phyloP scores from a whole-genome alignment of 148 eudicot species.

The Heliamphora exappendiculata region DNA sequence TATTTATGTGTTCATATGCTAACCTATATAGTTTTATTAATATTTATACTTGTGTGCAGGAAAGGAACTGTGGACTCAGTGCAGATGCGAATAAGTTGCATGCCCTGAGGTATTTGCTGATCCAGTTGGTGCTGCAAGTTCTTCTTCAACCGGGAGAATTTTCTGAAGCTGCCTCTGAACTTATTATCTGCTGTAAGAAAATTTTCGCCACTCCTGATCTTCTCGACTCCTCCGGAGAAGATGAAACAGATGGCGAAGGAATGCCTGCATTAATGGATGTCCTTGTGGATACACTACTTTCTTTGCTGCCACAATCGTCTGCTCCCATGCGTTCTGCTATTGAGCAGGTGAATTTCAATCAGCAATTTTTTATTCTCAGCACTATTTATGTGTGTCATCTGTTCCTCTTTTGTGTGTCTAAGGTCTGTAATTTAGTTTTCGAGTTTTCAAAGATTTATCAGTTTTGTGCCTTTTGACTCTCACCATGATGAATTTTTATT shows the following conservation, averaged over 20 bases:
- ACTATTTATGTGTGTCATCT: not conserved
- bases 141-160: conserved; percentile 80
- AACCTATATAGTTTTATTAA: not conserved
- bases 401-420: not conserved
- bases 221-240: conserved; percentile 59
- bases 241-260: conserved; percentile 60
- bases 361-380: not conserved
- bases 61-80: conserved; percentile 62
- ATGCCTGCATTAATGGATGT: conserved; percentile 80
- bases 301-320: conserved; percentile 87
- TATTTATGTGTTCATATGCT: not conserved
- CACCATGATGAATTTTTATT: not conserved
- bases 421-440: not conserved
- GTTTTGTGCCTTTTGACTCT: not conserved
- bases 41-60: conserved; percentile 34
- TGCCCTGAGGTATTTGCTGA: conserved; percentile 91
- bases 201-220: conserved; percentile 58
- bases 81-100: conserved; percentile 62
- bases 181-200: conserved; percentile 79
- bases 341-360: conserved; percentile 60
- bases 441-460: not conserved
- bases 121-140: conserved; percentile 78
- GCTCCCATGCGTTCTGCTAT: conserved; percentile 81
- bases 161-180: conserved; percentile 75
- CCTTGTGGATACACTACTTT: conserved; percentile 82